phyloP scores from a whole-genome alignment of 805 yeast species.

The Metschnikowia lunata region DNA sequence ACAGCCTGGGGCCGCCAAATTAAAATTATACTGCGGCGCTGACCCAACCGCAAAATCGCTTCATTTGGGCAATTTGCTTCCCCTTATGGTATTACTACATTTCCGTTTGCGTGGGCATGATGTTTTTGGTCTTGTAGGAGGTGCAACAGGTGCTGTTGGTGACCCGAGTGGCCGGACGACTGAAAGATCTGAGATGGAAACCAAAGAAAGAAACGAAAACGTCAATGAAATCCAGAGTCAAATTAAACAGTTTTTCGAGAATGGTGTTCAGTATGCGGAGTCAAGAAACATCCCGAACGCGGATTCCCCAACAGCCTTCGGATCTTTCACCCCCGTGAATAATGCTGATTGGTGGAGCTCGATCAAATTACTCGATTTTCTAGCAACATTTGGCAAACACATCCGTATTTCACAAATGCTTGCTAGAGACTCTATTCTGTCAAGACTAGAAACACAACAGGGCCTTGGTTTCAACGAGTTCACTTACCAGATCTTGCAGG shows the following conservation, averaged over 20 bases:
- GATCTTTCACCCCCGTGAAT: constrained; percentile 47
- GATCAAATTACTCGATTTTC: constrained; percentile 69
- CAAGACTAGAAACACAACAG: constrained; percentile 58
- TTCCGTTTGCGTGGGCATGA: constrained; percentile 81
- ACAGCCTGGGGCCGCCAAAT: constrained; percentile 23
- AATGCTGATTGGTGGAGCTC: constrained; percentile 86
- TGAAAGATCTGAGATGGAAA: constrained; percentile 63
- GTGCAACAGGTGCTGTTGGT: constrained; percentile 94
- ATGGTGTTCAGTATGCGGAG: constrained; percentile 60
- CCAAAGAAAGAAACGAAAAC: constrained; percentile 49
- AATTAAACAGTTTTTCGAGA: constrained; percentile 52
- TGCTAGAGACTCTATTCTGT: constrained; percentile 80
- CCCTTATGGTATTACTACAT: constrained; percentile 79
- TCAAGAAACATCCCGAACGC: constrained; percentile 39
- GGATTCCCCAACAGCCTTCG: constrained; percentile 20
- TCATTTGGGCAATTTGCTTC: constrained; percentile 87
- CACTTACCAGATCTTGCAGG: constrained; percentile 88
- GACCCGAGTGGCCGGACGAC: constrained; percentile 91
- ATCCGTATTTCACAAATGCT: constrained; percentile 85
- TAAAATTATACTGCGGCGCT: constrained; percentile 86
- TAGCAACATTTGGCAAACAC: constrained; percentile 69
- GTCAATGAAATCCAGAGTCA: constrained; percentile 58
- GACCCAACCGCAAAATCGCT: constrained; percentile 91
- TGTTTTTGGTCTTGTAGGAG: constrained; percentile 82
- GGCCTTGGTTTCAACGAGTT: constrained; percentile 95